These are phyloP conservation scores for Cercospora sojina DNA, from an alignment of 2,329 filamentous ascomycete genomes.

Conservation along the genomic window DNA sequence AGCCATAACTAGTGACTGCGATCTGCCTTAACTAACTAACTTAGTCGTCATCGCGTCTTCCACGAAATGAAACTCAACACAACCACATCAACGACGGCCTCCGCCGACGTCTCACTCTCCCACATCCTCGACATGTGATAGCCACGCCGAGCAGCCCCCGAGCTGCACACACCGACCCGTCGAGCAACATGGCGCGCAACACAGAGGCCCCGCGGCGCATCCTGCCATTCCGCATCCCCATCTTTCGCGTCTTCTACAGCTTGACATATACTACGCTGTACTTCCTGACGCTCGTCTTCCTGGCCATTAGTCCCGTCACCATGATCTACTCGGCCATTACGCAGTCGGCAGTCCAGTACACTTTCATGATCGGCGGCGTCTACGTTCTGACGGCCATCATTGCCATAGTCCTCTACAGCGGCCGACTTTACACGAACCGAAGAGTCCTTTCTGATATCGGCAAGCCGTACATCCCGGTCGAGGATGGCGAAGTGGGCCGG, in stretches of 20 bases:
- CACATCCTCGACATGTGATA: slow-evolving; percentile 15
- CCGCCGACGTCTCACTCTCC: neutral
- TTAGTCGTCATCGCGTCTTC: slow-evolving; percentile 1
- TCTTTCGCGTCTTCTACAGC: slow-evolving; percentile 80
- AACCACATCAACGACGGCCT: neutral
- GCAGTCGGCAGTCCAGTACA: slow-evolving; percentile 69
- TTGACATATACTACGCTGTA: slow-evolving; percentile 71
- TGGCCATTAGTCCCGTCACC: slow-evolving; percentile 78
- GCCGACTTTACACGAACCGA: slow-evolving; percentile 82
- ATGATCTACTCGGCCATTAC: slow-evolving; percentile 71
- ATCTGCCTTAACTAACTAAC: too few relatives aligned
- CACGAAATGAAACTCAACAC: slow-evolving; percentile 3
- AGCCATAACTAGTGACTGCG: neutral
- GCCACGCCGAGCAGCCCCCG: slow-evolving; percentile 15
- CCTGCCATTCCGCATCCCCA: slow-evolving; percentile 49
- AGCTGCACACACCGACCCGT: slow-evolving; percentile 17
- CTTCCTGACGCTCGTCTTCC: slow-evolving; percentile 68
- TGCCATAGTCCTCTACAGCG: slow-evolving; percentile 73
- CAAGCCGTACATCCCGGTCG: slow-evolving; percentile 80
- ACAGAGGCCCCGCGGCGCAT: slow-evolving; percentile 25
- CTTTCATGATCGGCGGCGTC: slow-evolving; percentile 74
- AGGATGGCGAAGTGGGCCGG: slow-evolving; percentile 76
- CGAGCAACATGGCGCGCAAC: slow-evolving; percentile 20
- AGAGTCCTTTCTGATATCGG: slow-evolving; percentile 79
- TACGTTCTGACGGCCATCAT: slow-evolving; percentile 72